phyloP scores from a whole-genome alignment of 768 basidiomycete genomes.

The Lentinus tigrinus region DNA sequence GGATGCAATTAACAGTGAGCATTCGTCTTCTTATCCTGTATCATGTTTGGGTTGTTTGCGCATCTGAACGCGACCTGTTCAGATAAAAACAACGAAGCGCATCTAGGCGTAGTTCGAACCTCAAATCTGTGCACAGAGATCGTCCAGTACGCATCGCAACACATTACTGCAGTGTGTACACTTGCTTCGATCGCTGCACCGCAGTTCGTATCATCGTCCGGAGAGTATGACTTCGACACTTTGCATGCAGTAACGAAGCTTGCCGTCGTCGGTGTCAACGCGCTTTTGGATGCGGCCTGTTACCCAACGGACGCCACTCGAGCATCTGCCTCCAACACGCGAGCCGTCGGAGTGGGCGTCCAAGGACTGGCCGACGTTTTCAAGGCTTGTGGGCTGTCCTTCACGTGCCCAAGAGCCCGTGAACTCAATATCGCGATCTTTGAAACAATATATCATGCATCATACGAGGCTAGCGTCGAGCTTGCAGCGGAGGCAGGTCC shows the following conservation, averaged over 20 bases:
- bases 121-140: neutral
- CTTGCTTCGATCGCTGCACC: neutral
- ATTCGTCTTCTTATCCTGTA: too few species aligned
- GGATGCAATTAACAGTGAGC: neutral
- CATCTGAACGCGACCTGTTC: too few species aligned
- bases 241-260: neutral
- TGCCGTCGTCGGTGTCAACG: neutral
- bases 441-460: neutral
- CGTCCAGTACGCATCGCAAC: neutral
- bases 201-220: neutral
- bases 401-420: neutral
- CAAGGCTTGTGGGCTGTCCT: too few species aligned
- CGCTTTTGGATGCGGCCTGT: neutral
- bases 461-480: neutral
- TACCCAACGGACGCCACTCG: neutral
- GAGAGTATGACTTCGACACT: neutral
- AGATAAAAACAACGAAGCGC: neutral
- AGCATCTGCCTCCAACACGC: neutral
- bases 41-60: too few species aligned
- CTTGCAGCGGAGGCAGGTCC: neutral
- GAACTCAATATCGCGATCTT: neutral
- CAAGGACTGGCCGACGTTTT: neutral
- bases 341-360: neutral
- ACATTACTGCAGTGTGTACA: neutral
- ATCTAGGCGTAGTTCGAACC: neutral